These are phyloP conservation scores for Rhazya stricta DNA, from an alignment of 257 asterid genomes.

Conservation along the genomic window DNA sequence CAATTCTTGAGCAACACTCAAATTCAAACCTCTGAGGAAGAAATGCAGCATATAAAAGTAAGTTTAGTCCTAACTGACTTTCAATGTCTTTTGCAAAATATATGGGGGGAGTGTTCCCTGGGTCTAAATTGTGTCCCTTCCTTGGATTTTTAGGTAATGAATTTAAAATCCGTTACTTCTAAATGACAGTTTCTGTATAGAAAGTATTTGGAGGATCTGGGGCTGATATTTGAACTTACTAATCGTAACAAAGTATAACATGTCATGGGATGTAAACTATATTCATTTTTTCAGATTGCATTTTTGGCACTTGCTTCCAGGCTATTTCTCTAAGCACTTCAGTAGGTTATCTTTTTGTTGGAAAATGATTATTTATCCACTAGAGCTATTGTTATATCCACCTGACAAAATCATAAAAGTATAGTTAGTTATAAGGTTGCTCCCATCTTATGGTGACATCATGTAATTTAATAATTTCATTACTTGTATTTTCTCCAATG, in stretches of 20 bases:
- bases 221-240: neutral
- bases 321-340: neutral
- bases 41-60: neutral
- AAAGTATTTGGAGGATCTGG: neutral
- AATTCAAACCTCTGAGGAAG: neutral
- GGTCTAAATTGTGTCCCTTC: neutral
- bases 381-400: neutral
- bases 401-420: neutral
- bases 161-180: neutral
- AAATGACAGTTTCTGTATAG: neutral
- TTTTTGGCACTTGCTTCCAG: neutral
- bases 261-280: neutral
- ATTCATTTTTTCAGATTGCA: neutral
- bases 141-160: neutral
- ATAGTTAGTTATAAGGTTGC: neutral
- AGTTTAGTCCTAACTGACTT: neutral
- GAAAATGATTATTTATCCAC: neutral
- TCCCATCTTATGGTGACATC: neutral
- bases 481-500: neutral
- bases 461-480: neutral
- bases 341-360: neutral
- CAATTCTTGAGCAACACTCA: neutral
- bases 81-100: neutral
- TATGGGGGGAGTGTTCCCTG: neutral
- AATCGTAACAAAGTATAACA: neutral